Evolutionary conservation across 441 rosid genomes (phyloP).

Genomic region (Gossypium davidsonii): DNA sequence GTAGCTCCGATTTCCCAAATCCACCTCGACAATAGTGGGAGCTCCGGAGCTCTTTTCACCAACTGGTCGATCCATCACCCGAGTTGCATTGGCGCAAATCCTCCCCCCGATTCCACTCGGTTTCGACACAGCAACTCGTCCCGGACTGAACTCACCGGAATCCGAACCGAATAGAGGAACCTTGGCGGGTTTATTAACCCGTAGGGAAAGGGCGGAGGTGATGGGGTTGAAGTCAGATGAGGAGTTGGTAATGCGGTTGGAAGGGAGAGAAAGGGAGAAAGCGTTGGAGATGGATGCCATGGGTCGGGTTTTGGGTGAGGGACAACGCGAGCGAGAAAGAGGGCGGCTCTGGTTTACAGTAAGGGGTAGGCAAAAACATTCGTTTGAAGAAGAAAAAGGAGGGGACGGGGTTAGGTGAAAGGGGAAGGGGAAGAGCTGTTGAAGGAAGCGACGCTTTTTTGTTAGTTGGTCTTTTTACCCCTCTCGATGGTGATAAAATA

Average conservation of each 20-base stretch:
- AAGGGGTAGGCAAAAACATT: no score
- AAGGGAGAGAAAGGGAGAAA: slow-evolving; percentile 36
- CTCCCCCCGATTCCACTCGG: slow-evolving; percentile 15
- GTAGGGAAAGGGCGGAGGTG: no score
- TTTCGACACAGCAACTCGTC: slow-evolving; percentile 19
- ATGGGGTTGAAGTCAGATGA: slow-evolving; percentile 14
- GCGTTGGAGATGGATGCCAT: slow-evolving; percentile 62
- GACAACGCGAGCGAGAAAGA: no score
- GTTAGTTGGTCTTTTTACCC: no score
- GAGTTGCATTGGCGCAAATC: slow-evolving; percentile 45
- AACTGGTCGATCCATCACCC: slow-evolving; percentile 52
- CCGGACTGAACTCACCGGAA: slow-evolving; percentile 22
- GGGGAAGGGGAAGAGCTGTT: no score
- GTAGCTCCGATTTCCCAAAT: slow-evolving; percentile 84
- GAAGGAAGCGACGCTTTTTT: no score
- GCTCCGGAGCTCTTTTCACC: slow-evolving; percentile 27
- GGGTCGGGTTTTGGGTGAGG: not conserved
- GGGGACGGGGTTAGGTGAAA: no score
- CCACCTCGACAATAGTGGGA: slow-evolving; percentile 78
- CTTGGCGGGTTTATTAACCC: slow-evolving; percentile 22
- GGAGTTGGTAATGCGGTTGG: slow-evolving; percentile 15
- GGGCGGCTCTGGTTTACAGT: no score
- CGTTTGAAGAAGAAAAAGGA: no score
- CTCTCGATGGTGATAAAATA: no score
- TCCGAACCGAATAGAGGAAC: slow-evolving; percentile 27